These are phyloP conservation scores for Vigna unguiculata DNA, from an alignment of 306 rosid genomes.

Conservation along the genomic window DNA sequence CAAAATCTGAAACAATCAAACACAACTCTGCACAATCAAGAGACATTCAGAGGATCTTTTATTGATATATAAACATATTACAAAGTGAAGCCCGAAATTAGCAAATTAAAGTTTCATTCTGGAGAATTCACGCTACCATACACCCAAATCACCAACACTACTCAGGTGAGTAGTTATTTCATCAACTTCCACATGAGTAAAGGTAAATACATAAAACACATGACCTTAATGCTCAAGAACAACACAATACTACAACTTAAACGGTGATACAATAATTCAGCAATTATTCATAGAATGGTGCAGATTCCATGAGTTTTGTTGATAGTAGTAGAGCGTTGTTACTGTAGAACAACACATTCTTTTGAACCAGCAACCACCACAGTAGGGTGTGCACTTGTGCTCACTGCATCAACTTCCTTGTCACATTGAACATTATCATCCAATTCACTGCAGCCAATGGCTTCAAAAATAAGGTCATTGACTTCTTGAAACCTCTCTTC, in stretches of 20 bases:
- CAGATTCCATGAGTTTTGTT: constrained; percentile 40
- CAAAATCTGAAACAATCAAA: too few relatives aligned
- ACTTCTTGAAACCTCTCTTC: constrained; percentile 91
- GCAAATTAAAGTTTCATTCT: background rate
- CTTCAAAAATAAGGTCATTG: constrained; percentile 72
- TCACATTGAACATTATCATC: constrained; percentile 22
- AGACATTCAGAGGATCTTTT: too few relatives aligned
- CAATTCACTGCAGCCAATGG: constrained; percentile 51
- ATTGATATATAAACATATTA: constrained; percentile 14
- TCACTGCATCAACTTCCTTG: constrained; percentile 50
- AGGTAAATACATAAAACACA: constrained; percentile 18
- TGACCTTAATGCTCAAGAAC: constrained; percentile 20
- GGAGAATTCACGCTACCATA: background rate
- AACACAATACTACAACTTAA: constrained; percentile 43
- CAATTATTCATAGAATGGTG: constrained; percentile 38
- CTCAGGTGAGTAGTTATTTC: constrained; percentile 42
- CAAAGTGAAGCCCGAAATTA: background rate
- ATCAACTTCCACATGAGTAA: background rate
- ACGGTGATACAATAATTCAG: constrained; percentile 45
- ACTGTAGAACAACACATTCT: constrained; percentile 78
- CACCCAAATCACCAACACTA: background rate
- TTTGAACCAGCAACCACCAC: constrained; percentile 63
- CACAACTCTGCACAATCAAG: too few relatives aligned
- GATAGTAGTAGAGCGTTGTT: constrained; percentile 16
- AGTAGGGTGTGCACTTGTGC: constrained; percentile 46